Base-by-base conservation (phyloP, 345 rosid species). In the Durio zibethinus region DNA sequence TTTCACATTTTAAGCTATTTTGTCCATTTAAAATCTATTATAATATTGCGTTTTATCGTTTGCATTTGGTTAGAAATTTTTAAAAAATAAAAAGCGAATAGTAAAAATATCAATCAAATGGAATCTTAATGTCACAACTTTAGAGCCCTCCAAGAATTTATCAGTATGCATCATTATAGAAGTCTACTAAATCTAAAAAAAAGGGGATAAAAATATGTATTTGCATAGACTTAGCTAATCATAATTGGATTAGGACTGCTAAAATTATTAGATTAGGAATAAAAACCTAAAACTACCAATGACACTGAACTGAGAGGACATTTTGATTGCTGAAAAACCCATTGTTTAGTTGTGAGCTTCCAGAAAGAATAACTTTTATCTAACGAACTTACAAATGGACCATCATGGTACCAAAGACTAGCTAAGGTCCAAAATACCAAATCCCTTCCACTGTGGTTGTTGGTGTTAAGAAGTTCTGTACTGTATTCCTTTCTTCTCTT, bases 1-100 rank as follows among this genome's bases (percentile, higher is more conserved):
- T n/a, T 14, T 66, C 52, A 66, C 71, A n/a, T 65, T 65, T 65
- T 2, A 38, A 38, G n/a, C 71, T 40, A 11, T 66, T n/a, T 66
- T 21, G 16, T 66, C 31, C 50, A 21, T 23, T 40, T 8, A 66
- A 40, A 66, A 40, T 66, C 72, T 36, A 42, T 42, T 66, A 66
- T 66, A 50, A 66, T 40, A 10, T 66, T n/a, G n/a, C n/a, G n/a
- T 43, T 14, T 67, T 43, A 12, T 42, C 29, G 11, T 67, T 12
- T 10, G 8, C 20, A 23, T 43, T 25, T 23, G n/a, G 35, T 67
- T 31, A 29, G 10, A 2, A 52, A 6, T 52, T 52, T 52, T 52
- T 20, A 20, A 52, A 52, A 52, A 20, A 8, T 52, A 52, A 52
- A 52, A 52, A 5, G 23, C 23, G n/a, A 53, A n/a, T n/a, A 54